phyloP scores from a whole-genome alignment of 768 basidiomycete genomes.

The Steccherinum ochraceum region DNA sequence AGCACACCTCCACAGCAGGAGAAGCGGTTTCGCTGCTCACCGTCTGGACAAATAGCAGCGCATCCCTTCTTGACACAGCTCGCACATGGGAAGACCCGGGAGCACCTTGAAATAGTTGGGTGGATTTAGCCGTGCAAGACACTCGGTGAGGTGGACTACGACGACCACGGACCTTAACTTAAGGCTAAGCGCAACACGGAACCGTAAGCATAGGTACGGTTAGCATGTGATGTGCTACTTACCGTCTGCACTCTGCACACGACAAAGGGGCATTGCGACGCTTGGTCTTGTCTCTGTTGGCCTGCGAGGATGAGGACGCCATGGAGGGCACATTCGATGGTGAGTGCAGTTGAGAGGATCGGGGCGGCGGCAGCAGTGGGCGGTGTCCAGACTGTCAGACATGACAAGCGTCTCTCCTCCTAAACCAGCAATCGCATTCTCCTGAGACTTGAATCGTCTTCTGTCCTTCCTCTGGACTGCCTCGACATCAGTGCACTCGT shows the following conservation, averaged over 20 bases:
- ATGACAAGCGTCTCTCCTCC: background rate
- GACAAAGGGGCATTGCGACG: constrained; percentile 43
- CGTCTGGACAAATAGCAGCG: constrained; percentile 71
- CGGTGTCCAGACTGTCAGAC: background rate
- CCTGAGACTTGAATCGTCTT: too few relatives aligned
- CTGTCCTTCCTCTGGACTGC: too few relatives aligned
- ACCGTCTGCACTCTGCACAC: constrained; percentile 70
- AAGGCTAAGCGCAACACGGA: constrained; percentile 34
- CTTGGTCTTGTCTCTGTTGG: constrained; percentile 12
- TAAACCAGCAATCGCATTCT: too few relatives aligned
- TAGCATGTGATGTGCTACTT: constrained; percentile 10
- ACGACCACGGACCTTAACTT: constrained; percentile 52
- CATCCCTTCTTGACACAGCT: constrained; percentile 40
- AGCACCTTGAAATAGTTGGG: constrained; percentile 37
- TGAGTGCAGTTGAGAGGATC: too few relatives aligned
- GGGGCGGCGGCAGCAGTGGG: background rate
- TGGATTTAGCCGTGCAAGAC: constrained; percentile 1
- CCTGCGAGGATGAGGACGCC: constrained; percentile 3
- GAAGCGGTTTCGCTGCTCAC: constrained; percentile 11
- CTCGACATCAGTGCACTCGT: too few relatives aligned
- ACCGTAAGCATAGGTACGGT: constrained; percentile 6
- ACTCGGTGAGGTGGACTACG: constrained; percentile 8
- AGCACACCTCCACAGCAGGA: constrained; percentile 4
- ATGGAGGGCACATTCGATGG: background rate
- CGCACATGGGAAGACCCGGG: constrained; percentile 57